Base-by-base conservation (phyloP, 1,139 yeast genomes). In the Debaryomyces coudertii region DNA sequence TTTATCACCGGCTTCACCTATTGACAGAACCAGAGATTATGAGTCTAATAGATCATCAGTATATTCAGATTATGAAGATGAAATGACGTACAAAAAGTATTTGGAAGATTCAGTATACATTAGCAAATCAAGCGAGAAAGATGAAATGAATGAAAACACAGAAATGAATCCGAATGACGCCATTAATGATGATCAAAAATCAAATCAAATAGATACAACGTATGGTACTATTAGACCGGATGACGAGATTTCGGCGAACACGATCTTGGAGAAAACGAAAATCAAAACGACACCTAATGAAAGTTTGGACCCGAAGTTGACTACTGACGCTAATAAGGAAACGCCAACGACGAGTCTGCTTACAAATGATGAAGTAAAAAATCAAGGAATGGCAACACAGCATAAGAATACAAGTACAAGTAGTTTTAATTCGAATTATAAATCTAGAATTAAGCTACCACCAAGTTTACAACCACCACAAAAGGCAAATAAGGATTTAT, bases 371-470 rank as follows among this genome's bases (percentile, higher is more conserved):
- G 34, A 44, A 18, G 11, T 8, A 15, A 34, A 29, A 28, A 20
- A 20, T n/a, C 1, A 16, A 22, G 25, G 39, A 4, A 8, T 18
- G 36, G 23, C 28, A 6, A 27, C 30, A 7, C 43, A 45, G 20
- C 36, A 29, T 24, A 57, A 57, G 42, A 65, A 62, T 49, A 53
- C 56, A 11, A 64, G 69, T 48, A 54, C 55, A 14, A 51, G 66
- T 43, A 66, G 70, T 46, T 64, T 64, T 49, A 62, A 51, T 37
- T 59, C 68, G 3, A 37, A 24, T 18, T 69, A 67, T 52, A 66
- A 68, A 42, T 62, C 72, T 2, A 53, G 74, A 41, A 67, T 69
- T 28, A 68, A 65, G 47, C 53, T 69, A 16, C 75, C 74, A 2
- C 53, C 61, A 2, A 51, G 66, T 2, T 47, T 61, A 25, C 62